Evolutionary conservation across 106 monocot genomes (phyloP).

Genomic region (Alisma plantagoaquatica): DNA sequence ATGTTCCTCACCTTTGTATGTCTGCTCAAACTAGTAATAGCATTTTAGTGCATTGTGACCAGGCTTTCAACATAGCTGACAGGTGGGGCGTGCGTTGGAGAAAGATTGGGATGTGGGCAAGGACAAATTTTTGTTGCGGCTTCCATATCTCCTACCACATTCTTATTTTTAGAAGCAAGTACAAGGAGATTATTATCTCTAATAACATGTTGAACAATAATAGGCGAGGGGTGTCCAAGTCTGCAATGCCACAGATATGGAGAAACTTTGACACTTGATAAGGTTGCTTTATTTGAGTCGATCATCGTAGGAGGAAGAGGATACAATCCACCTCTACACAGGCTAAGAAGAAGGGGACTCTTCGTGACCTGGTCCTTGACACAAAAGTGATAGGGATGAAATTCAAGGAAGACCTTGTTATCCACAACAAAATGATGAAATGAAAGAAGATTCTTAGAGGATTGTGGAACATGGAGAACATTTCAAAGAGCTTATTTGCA

Average conservation of each 20-base stretch:
- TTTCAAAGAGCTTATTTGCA: background rate
- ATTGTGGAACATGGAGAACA: conserved; percentile 1
- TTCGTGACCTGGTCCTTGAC: background rate
- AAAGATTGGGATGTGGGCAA: too few species aligned
- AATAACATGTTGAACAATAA: background rate
- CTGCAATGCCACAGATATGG: background rate
- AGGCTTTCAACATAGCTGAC: too few species aligned
- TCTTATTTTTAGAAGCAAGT: too few species aligned
- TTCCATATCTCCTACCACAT: too few species aligned
- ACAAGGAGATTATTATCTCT: too few species aligned
- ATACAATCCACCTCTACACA: background rate
- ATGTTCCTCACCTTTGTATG: too few species aligned
- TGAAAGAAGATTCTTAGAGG: conserved; percentile 1
- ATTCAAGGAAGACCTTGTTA: conserved; percentile 12
- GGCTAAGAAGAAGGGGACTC: background rate
- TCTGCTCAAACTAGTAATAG: too few species aligned
- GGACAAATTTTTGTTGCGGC: too few species aligned
- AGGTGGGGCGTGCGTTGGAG: too few species aligned
- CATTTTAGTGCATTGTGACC: too few species aligned
- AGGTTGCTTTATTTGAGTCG: background rate
- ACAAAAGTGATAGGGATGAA: background rate
- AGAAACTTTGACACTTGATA: background rate
- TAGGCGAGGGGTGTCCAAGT: background rate
- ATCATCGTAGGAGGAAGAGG: background rate
- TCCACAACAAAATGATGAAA: background rate